Evolutionary conservation across 2,329 filamentous ascomycete species (phyloP).

Genomic region (Fusarium paranaense): DNA sequence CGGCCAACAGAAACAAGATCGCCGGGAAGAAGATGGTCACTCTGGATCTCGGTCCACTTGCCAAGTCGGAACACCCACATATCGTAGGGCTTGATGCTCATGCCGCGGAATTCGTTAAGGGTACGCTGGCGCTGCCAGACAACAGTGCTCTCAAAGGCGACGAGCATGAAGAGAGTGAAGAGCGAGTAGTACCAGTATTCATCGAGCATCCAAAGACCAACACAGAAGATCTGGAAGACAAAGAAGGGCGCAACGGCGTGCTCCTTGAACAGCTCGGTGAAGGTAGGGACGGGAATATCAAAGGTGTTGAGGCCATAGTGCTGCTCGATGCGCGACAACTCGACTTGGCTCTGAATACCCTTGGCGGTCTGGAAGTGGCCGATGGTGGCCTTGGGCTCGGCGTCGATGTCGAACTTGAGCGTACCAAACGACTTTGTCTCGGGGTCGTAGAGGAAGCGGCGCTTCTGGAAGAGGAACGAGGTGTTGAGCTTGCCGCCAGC

Average conservation of each 20-base stretch:
- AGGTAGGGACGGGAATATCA: slow-evolving; percentile 96
- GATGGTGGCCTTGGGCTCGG: slow-evolving; percentile 83
- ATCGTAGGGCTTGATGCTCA: slow-evolving; percentile 99
- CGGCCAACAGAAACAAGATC: slow-evolving; percentile 92
- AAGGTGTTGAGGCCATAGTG: slow-evolving; percentile 98
- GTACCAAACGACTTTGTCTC: slow-evolving; percentile 82
- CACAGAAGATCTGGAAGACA: slow-evolving; percentile 98
- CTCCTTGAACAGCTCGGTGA: slow-evolving; percentile 96
- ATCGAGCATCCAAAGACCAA: slow-evolving; percentile 97
- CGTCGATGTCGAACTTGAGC: slow-evolving; percentile 85
- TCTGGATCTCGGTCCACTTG: slow-evolving; percentile 89
- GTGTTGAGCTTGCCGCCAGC: slow-evolving; percentile 78
- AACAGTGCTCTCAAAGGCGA: slow-evolving; percentile 96
- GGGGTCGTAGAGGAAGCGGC: slow-evolving; percentile 87
- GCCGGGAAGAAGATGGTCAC: slow-evolving; percentile 91
- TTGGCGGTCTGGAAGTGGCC: slow-evolving; percentile 82
- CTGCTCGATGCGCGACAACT: slow-evolving; percentile 83
- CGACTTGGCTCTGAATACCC: slow-evolving; percentile 79
- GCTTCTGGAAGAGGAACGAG: slow-evolving; percentile 98
- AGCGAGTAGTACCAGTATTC: slow-evolving; percentile 99
- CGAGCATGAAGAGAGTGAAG: slow-evolving; percentile 98
- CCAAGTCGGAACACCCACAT: slow-evolving; percentile 90
- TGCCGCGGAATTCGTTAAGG: slow-evolving; percentile 94
- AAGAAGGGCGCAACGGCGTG: slow-evolving; percentile 99
- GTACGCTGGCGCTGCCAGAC: slow-evolving; percentile 99